A percentile compares a stretch with the other conserved stretches of the same genome.
phyloP scores from a whole-genome alignment of 129 eudicot species.

The Arctium minus region DNA sequence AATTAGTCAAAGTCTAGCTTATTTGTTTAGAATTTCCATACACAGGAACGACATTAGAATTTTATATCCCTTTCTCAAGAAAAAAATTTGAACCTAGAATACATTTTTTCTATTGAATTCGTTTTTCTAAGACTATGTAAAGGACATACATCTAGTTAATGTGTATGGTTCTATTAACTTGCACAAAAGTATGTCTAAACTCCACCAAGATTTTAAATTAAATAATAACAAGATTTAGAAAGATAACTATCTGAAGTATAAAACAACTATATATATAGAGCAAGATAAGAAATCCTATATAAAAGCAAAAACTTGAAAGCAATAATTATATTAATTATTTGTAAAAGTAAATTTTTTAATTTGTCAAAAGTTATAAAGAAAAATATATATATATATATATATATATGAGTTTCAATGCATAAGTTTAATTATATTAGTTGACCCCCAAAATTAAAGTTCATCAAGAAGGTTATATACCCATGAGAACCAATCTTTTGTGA shows the following conservation, averaged over 20 bases:
- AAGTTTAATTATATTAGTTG: neutral
- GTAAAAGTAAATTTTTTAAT: neutral
- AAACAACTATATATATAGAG: neutral
- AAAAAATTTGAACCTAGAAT: neutral
- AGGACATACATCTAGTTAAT: neutral
- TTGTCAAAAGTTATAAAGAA: neutral
- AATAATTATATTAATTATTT: neutral
- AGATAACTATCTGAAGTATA: neutral
- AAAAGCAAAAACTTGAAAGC: neutral
- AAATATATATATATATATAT: neutral
- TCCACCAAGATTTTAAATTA: neutral
- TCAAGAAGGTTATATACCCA: neutral
- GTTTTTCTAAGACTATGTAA: neutral
- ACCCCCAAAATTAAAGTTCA: neutral
- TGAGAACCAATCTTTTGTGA: neutral
- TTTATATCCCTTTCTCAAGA: neutral
- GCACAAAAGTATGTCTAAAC: neutral
- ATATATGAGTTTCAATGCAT: neutral
- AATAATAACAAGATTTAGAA: neutral
- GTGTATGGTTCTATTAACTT: neutral
- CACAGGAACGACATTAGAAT: neutral
- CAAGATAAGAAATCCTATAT: neutral
- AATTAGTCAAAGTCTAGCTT: neutral
- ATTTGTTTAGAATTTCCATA: neutral
- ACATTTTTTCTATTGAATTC: neutral